Base-by-base conservation (phyloP, 805 yeast species). In the Sugiyamaella mastotermitis region DNA sequence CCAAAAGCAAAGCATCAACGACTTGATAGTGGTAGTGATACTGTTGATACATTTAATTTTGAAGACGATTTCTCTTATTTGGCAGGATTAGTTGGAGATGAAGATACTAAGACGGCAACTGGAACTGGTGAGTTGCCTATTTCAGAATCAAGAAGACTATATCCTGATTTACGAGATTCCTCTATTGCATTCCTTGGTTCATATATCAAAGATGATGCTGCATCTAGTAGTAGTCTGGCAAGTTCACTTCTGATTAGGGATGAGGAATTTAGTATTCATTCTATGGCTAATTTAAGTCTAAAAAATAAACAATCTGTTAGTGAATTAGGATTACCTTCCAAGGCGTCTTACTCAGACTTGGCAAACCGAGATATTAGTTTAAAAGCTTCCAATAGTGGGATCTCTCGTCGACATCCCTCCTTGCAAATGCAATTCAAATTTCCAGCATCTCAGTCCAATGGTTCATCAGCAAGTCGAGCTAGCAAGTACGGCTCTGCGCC, bases 11-110 rank as follows among this genome's bases (percentile, higher is more conserved):
- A 16, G 27, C 10, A 8, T 17, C n/a, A 14, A 6, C 11, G 11
- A 16, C 17, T 25, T 32, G n/a, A 20, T 5, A 19, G 24, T 16
- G 30, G 26, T 4, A 16, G 24, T 13, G 35, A 31, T 2, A 38
- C 40, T 3, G 37, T 22, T 1, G 52, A 43, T 9, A 42, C 51
- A 3, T 35, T 48, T 3, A 47, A 38, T 5, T 44, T 46, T 14
- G 55, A 45, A 4, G 59, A 56, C 35, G 62, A 58, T 37, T 58
- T 58, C 32, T 41, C 57, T 18, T 57, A 58, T 38, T 42, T 59
- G 34, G 64, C 62, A 0, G 51, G 56, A 5, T 43, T 56, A 7
- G 60, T 58, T 2, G 50, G 51, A n/a, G 55, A 56, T 17, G 50
- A 45, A 17, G 53, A 40, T 23, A 36, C 48, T n/a, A 45, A 28